These are phyloP conservation scores for Porpolomopsis calyptriformis DNA, from an alignment of 768 basidiomycete species.

Conservation along the genomic window DNA sequence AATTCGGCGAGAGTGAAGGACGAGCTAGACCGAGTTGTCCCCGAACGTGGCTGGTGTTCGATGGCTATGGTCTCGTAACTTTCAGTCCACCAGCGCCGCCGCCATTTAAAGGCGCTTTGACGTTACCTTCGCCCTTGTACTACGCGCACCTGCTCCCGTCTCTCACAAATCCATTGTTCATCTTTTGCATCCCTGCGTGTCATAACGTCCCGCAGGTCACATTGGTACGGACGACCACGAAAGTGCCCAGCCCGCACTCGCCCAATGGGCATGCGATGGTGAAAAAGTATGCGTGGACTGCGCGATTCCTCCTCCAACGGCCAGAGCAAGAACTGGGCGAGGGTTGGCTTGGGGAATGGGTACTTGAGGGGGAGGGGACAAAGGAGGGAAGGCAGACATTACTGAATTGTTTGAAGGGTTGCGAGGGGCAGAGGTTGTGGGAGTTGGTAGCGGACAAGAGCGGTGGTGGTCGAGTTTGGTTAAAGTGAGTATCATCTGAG, in stretches of 20 bases:
- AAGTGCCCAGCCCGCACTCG: slow-evolving; percentile 51
- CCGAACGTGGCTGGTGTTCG: slow-evolving; percentile 62
- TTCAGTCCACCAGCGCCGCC: slow-evolving; percentile 49
- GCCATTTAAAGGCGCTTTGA: slow-evolving; percentile 45
- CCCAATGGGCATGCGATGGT: slow-evolving; percentile 49
- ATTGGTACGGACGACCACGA: slow-evolving; percentile 34
- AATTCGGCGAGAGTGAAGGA: slow-evolving; percentile 4
- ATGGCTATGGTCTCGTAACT: slow-evolving; percentile 50
- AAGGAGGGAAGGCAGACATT: slow-evolving; percentile 48
- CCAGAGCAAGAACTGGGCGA: slow-evolving; percentile 25
- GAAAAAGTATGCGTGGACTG: slow-evolving; percentile 58
- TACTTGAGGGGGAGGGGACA: slow-evolving; percentile 72
- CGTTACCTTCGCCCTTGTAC: slow-evolving; percentile 67
- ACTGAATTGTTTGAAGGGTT: slow-evolving; percentile 42
- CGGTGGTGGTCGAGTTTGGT: slow-evolving; percentile 48
- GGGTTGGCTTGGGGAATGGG: slow-evolving; percentile 72
- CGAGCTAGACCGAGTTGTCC: slow-evolving; percentile 1
- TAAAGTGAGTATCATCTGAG: too few species aligned
- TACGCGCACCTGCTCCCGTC: slow-evolving; percentile 54
- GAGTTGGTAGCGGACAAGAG: slow-evolving; percentile 57
- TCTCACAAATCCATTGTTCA: slow-evolving; percentile 27
- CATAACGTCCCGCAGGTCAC: slow-evolving; percentile 37
- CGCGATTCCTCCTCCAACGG: slow-evolving; percentile 27
- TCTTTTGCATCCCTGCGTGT: slow-evolving; percentile 27
- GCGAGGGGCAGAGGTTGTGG: slow-evolving; percentile 26